Conservation (phyloP, 768 basidiomycete species). For the Lactarius vividus region DNA sequence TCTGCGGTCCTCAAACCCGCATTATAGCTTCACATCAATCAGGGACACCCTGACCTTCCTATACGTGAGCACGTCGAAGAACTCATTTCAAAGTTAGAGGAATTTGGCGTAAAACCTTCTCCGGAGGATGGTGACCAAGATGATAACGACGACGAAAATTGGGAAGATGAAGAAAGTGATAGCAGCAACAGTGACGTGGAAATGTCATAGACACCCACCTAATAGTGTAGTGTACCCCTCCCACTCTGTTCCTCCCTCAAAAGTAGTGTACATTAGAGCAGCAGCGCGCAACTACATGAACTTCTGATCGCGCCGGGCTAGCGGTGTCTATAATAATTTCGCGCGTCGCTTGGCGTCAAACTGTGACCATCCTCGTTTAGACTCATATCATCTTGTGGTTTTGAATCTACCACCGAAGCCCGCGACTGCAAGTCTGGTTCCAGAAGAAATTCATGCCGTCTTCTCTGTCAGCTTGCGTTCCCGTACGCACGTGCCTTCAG, state of each 20-base stretch:
- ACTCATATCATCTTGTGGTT: not conserved
- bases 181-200: constrained; percentile 47
- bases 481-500: not conserved
- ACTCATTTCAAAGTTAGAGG: constrained; percentile 64
- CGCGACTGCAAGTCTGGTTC: not conserved
- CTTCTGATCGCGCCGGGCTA: not conserved
- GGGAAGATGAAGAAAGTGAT: constrained; percentile 62
- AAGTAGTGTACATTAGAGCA: constrained; percentile 11
- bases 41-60: constrained; percentile 73
- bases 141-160: constrained; percentile 44
- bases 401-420: not conserved
- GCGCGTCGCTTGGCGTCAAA: constrained; percentile 1
- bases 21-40: constrained; percentile 62
- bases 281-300: not conserved
- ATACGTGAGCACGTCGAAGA: constrained; percentile 74
- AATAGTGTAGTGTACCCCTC: not conserved
- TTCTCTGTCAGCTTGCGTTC: constrained; percentile 1
- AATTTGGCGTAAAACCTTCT: constrained; percentile 61
- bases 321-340: not conserved
- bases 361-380: not conserved
- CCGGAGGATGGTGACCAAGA: constrained; percentile 55
- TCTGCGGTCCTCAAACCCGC: constrained; percentile 3
- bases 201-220: constrained; percentile 34
- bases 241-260: not conserved
- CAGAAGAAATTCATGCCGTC: not conserved